Conservation (phyloP, 495 filamentous ascomycete genomes). For the Neurospora terricola region DNA sequence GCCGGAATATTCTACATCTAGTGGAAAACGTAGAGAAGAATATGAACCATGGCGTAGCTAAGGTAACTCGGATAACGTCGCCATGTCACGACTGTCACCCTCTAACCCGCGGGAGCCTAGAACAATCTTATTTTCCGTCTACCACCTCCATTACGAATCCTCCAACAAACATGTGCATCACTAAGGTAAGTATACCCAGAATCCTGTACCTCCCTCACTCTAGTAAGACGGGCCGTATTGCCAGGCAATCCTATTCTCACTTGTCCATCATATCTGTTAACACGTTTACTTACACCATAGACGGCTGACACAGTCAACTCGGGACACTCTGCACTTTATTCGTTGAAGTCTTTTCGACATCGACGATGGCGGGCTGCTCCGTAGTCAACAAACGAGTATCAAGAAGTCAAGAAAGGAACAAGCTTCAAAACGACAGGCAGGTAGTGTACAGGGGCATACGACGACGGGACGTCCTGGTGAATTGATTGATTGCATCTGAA, state of each 20-base stretch:
- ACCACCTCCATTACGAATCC: not conserved
- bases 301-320: not conserved
- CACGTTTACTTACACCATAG: not conserved
- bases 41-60: not conserved
- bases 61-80: not conserved
- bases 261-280: not conserved
- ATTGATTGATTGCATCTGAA: not conserved
- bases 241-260: not conserved
- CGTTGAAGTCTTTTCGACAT: not conserved
- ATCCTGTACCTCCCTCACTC: not conserved
- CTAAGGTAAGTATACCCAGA: not conserved
- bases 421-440: not conserved
- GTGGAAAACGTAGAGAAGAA: not conserved
- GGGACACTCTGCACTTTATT: not conserved
- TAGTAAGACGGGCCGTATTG: not conserved
- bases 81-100: not conserved
- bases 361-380: not conserved
- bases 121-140: not conserved
- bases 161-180: not conserved
- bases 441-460: not conserved
- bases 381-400: not conserved
- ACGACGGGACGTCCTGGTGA: not conserved
- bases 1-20: no score
- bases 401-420: not conserved
- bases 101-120: not conserved